Conservation (phyloP, 441 rosid species). For the Populus tomentosa region DNA sequence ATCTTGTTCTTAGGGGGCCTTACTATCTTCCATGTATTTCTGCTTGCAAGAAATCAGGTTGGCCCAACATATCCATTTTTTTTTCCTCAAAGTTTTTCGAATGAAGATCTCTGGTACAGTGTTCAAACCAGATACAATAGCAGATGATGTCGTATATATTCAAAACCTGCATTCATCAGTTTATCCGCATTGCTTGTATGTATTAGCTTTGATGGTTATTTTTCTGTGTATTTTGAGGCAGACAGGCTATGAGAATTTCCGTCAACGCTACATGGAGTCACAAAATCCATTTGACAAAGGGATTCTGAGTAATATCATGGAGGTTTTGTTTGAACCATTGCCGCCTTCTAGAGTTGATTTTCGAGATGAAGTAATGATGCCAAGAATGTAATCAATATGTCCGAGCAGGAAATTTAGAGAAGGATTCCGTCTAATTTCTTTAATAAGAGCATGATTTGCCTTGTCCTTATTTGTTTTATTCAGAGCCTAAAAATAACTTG, state of each 20-base stretch:
- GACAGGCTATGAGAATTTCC: conserved; percentile 47
- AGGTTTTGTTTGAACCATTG: conserved; percentile 28
- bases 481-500: background rate
- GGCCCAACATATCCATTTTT: background rate
- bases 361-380: conserved; percentile 31
- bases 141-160: background rate
- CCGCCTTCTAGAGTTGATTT: conserved; percentile 44
- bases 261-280: conserved; percentile 18
- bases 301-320: conserved; percentile 29
- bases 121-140: too few relatives aligned
- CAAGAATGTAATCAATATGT: background rate
- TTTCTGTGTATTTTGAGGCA: conserved; percentile 16
- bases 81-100: background rate
- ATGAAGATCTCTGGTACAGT: background rate
- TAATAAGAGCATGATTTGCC: background rate
- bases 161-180: background rate
- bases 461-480: background rate
- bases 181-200: background rate
- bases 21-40: conserved; percentile 34
- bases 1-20: conserved; percentile 42
- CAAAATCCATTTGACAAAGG: conserved; percentile 42
- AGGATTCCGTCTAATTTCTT: background rate
- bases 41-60: conserved; percentile 48
- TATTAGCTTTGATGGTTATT: background rate
- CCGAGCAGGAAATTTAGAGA: background rate